Base-by-base conservation (phyloP, 768 basidiomycete genomes). In the Xanthoconium purpureum region DNA sequence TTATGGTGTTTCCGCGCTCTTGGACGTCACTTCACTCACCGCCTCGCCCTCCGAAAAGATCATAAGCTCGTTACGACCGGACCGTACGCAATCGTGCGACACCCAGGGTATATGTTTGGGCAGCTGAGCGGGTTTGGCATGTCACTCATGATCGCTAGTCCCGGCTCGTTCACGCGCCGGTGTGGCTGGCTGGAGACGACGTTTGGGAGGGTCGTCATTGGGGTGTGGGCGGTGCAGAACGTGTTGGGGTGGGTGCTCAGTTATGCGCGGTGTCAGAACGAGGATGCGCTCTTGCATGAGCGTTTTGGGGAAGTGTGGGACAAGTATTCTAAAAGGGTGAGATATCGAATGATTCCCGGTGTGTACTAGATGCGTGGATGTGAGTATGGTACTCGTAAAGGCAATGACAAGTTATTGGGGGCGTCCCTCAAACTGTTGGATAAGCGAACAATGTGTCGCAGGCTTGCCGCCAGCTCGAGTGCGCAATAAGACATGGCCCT, bases 1-100 rank as follows among this genome's bases (percentile, higher is more conserved):
- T 40, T 73, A 9, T 68, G 70, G 70, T 75, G 73, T 55, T 75
- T 67, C 62, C 65, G 60, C 38, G 47, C 63, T 10, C 59, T 75
- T 33, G 74, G 74, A 2, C 56, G 56, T 3, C 63, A 73, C 36
- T 75, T 75, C 57, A 75, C 74, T 0, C 72, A 71, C 52, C 62
- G 74, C 5, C 71, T 74, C 2, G 62, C 66, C 18, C 54, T 76
- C 17, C 64, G 64, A 2, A 63, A 63, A 20, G 54, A 66, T 3
- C 75, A 75, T 47, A 18, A 46, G 12, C 68, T 76, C 6, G 50
- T 76, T 28, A 74, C 67, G 2, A 53, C 62, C 2, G 75, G 75
- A 0, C 74, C 75, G 3, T 76, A 76, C 54, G 58, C 63, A 10
- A 55, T 69, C 50, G 70, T 75, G 0, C 73, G 75, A 11, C 75